Base-by-base conservation (phyloP, 805 yeast species). In the Wickerhamiella dianesei region DNA sequence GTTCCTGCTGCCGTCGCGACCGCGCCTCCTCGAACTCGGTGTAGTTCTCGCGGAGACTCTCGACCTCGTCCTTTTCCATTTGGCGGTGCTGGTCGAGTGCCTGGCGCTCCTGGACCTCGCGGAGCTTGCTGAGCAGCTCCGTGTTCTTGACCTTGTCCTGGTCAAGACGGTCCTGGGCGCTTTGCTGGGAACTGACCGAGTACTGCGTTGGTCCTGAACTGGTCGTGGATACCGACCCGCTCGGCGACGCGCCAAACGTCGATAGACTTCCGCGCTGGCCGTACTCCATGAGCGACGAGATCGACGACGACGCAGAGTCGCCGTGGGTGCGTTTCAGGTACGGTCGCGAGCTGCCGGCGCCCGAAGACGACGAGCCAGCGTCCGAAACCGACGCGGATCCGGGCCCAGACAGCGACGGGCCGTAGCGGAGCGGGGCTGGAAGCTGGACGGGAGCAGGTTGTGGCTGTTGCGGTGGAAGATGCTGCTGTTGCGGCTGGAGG, bases 101-200 rank as follows among this genome's bases (percentile, higher is more conserved):
- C 35, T 36, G 39, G 17, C 19, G 18, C 25, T 39, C 41, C 18
- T 39, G 39, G 19, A 6, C 39, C 8, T 36, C 39, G 6, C 41
- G 41, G 5, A 39, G 18, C 8, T 14, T 14, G 18, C 18, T 18
- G n/a, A 39, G 20, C 8, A 19, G n/a, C 18, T 39, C 20, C 4
- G 41, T 5, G 17, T 39, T 39, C 16, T 18, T 17, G n/a, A 14
- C n/a, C 25, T 18, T 18, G 25, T 39, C 41, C 17, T 39, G 41
- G 25, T 39, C 25, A 18, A 39, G 41, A 6, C 41, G 21, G 41
- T 39, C 25, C 18, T 39, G 41, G n/a, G 18, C 41, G 16, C 14
- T 17, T 39, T 39, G 21, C 16, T 39, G 41, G 5, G 41, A 25
- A 12, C 32, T 25, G 6, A 25, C 32, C 12, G 32, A 25, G 32